phyloP scores from a whole-genome alignment of 768 basidiomycete species.

The Suillus lakei region DNA sequence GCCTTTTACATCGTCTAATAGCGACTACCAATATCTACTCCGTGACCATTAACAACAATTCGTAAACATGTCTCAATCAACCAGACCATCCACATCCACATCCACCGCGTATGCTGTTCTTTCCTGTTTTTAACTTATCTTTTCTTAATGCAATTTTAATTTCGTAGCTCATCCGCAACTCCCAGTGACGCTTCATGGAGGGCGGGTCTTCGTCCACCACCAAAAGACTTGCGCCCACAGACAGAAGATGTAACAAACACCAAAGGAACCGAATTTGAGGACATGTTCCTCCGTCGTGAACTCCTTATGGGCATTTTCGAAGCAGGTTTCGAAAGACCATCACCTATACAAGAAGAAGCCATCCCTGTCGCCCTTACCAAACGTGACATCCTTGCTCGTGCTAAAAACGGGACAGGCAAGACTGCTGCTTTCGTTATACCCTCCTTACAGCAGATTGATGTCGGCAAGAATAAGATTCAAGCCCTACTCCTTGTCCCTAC shows the following conservation, averaged over 20 bases:
- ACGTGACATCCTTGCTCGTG: slow-evolving; percentile 93
- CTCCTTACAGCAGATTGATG: slow-evolving; percentile 89
- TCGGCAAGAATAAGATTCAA: slow-evolving; percentile 86
- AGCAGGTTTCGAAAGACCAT: slow-evolving; percentile 95
- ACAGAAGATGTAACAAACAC: slow-evolving; percentile 97
- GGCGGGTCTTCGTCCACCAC: slow-evolving; percentile 77
- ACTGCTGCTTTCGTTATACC: slow-evolving; percentile 99
- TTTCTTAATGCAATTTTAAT: neutral
- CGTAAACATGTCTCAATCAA: slow-evolving; percentile 35
- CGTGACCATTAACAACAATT: slow-evolving; percentile 14
- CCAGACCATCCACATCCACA: slow-evolving; percentile 37
- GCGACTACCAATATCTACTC: slow-evolving; percentile 16
- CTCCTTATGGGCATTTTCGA: slow-evolving; percentile 99
- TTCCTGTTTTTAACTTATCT: slow-evolving; percentile 11
- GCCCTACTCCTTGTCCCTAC: slow-evolving; percentile 96
- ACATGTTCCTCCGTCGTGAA: slow-evolving; percentile 90
- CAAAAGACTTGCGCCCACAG: slow-evolving; percentile 92
- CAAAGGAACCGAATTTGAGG: slow-evolving; percentile 95
- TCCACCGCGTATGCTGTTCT: slow-evolving; percentile 19
- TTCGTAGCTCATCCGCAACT: slow-evolving; percentile 29
- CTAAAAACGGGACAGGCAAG: slow-evolving; percentile 97
- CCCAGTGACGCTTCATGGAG: slow-evolving; percentile 62
- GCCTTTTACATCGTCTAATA: slow-evolving; percentile 16
- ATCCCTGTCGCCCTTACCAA: slow-evolving; percentile 94
- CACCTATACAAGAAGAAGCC: slow-evolving; percentile 98